Base-by-base conservation (phyloP, 352 stramenopile species). In the Globisporangium irregulare region DNA sequence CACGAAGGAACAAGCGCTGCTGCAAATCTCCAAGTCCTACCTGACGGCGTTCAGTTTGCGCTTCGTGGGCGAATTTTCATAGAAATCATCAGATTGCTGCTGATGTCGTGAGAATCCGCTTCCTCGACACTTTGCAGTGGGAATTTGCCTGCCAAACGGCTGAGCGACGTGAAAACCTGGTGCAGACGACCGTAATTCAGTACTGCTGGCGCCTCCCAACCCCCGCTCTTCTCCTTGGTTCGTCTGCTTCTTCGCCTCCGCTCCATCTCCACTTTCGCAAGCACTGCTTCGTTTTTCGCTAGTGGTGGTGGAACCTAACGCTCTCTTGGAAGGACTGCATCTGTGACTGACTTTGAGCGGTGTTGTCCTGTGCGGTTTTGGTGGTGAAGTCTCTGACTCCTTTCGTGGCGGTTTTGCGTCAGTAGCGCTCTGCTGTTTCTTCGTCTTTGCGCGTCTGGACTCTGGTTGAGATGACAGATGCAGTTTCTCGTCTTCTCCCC, bases 21-120 rank as follows among this genome's bases (percentile, higher is more conserved):
- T 18, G 12, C 38, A 46, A 46, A 10, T 18, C 9, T 46, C 3
- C 12, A 46, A 18, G 4, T 18, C 9, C 38, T 46, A 86, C 78
- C 75, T 74, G 46, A 77, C 62, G 41, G 60, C 64, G 7, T 36
- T 60, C 48, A 74, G 36, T 43, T 62, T 79, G 18, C 69, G 67
- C 64, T 83, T 83, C 15, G 69, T 70, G 5, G 69, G 66, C 12
- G 72, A 79, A 34, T 62, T 59, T 14, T 73, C 70, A 4, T 63
- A 70, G 20, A 54, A 46, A 12, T 15, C 36, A 3, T 38, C 27
- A 15, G 8, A 14, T 41, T 12, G 7, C 1, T 20, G n/a, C 22
- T 59, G 54, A 15, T 43, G 12, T 15, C 15, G 38, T 10, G 55
- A 60, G 1, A 10, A 8, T 27, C 20, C 34, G 29, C 29, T 18